Percentiles rank a stretch among this genome's conserved stretches.
These are phyloP conservation scores for Sarocladiaceae sp. DNA, from an alignment of 2,329 filamentous ascomycete species.

Conservation along the genomic window DNA sequence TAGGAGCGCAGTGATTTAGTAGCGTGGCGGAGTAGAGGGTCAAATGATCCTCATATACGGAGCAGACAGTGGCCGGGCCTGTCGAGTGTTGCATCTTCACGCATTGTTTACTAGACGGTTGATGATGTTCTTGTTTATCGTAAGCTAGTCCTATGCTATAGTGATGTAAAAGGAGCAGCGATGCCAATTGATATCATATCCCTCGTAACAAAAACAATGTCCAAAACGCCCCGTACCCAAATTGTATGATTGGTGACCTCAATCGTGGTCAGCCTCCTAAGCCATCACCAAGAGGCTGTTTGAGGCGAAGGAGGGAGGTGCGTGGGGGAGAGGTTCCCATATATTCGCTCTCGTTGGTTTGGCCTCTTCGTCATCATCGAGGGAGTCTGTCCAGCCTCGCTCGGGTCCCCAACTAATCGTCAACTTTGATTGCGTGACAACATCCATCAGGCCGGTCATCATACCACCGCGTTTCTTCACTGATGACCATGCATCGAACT, in stretches of 20 bases:
- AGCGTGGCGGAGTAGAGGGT: too few relatives aligned
- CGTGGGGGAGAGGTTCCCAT: background rate
- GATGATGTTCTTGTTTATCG: background rate
- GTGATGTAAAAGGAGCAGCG: background rate
- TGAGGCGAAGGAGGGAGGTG: background rate
- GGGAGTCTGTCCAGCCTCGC: constrained; percentile 59
- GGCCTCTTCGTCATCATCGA: constrained; percentile 24
- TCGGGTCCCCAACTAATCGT: constrained; percentile 64
- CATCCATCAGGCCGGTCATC: constrained; percentile 55
- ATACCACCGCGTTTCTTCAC: constrained; percentile 63
- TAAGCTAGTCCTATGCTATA: background rate
- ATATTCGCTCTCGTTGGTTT: background rate
- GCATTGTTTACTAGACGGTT: too few relatives aligned
- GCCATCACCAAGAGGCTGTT: constrained; percentile 1
- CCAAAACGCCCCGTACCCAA: background rate
- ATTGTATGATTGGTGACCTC: background rate
- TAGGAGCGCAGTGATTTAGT: constrained; percentile 59
- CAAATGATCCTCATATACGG: too few relatives aligned
- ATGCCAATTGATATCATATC: background rate
- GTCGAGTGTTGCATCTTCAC: too few relatives aligned
- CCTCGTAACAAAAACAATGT: background rate
- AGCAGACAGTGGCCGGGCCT: too few relatives aligned
- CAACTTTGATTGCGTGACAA: constrained; percentile 43
- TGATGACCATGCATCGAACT: constrained; percentile 66
- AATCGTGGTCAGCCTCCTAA: background rate